These are phyloP conservation scores for Guillardia theta DNA, from an alignment of 78 protist species.

Conservation along the genomic window DNA sequence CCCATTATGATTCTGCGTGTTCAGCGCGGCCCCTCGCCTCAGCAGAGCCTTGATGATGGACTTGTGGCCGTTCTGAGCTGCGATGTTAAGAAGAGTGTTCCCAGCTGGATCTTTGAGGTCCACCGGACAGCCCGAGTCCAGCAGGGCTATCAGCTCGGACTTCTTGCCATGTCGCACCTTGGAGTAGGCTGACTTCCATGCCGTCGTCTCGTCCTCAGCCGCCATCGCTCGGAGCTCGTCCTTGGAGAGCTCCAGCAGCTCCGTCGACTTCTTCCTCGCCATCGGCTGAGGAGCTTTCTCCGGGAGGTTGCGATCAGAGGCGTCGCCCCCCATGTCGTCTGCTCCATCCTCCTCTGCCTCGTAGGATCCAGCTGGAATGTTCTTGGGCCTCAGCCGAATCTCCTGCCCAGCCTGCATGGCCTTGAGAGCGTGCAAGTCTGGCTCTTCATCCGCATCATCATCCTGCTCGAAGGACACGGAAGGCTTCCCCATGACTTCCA, in stretches of 20 bases:
- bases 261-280: background rate
- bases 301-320: too few species aligned
- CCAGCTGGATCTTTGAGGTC: constrained; percentile 7
- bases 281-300: background rate
- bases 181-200: background rate
- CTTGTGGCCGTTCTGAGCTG: constrained; percentile 48
- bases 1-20: constrained; percentile 22
- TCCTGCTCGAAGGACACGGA: too few species aligned
- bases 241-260: background rate
- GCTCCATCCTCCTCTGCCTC: background rate
- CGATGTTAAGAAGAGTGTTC: constrained; percentile 13
- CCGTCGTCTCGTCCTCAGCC: background rate
- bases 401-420: too few species aligned
- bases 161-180: constrained; percentile 20
- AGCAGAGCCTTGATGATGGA: background rate
- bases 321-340: too few species aligned
- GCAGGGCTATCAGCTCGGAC: background rate
- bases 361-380: too few species aligned
- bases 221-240: background rate
- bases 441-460: too few species aligned
- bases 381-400: too few species aligned
- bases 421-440: too few species aligned
- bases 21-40: background rate
- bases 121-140: background rate
- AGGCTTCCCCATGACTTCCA: background rate